Base-by-base conservation (phyloP, 148 eudicot species). In the Rhododendron kiyosumense region DNA sequence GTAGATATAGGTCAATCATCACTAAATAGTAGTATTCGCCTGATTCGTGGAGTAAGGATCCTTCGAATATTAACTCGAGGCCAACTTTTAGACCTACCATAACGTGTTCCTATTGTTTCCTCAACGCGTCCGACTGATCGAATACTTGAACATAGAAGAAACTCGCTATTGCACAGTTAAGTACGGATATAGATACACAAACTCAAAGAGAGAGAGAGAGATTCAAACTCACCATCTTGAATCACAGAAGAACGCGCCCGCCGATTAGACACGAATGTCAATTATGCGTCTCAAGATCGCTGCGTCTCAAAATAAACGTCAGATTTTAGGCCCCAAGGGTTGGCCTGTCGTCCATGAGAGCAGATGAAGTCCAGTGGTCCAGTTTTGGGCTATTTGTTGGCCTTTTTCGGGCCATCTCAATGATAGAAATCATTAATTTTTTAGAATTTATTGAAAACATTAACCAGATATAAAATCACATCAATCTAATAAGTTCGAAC, bases 361-460 rank as follows among this genome's bases (percentile, higher is more conserved):
- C 7, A 41, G 43, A 41, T 41, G 6, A 41, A 41, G 43, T 41
- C 43, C 43, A 41, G 7, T 5, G 6, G 7, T 41, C 43, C 43
- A 4, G 43, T 5, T 5, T 41, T 41, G 43, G 43, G 7, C 43
- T 0, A 38, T 38, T 5, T 38, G 6, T 38, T 5, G 43, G 5
- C 6, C 5, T 5, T 41, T 41, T 41, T 41, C 0, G 7, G 7
- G 7, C 0, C 0, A 0, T 5, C 5, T 0, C 0, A 41, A 41
- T 41, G 0, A 36, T 36, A 3, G 3, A 36, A 36, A 36, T 36
- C 38, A 36, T 36, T 36, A 2, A 2, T 36, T 34, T 34, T 34
- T 34, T 34, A 34, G 36, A 34, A 6, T 38, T 38, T 0, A 4
- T 0, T 0, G 43, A 38, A 4, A 38, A 38, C 43, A 38, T 38